Percentiles rank a stretch among this genome's conserved stretches.
Conservation (phyloP, 179 eudicot species). For the Beta lomatogona region DNA sequence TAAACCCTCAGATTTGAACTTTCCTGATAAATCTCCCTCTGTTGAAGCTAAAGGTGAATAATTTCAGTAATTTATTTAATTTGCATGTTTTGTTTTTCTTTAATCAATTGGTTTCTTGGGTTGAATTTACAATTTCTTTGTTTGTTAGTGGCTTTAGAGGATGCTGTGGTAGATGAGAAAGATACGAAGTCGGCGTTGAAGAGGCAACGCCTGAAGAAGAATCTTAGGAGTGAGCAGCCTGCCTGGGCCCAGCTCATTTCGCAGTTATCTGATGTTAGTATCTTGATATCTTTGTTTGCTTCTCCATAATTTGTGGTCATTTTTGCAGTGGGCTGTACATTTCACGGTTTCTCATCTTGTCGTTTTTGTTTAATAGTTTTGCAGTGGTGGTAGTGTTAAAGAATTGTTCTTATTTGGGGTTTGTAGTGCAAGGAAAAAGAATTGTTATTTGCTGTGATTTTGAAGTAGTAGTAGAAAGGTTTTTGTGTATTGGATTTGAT, state of each 20-base stretch:
- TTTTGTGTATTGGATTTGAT: background rate
- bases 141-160: slow-evolving; percentile 34
- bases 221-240: slow-evolving; percentile 36
- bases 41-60: slow-evolving; percentile 42
- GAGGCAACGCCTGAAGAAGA: slow-evolving; percentile 51
- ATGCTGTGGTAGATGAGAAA: slow-evolving; percentile 42
- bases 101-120: background rate
- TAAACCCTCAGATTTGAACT: slow-evolving; percentile 47
- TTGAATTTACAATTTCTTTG: background rate
- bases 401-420: too few species aligned
- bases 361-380: too few species aligned
- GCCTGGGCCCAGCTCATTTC: slow-evolving; percentile 93
- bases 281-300: background rate
- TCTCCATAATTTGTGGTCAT: background rate
- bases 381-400: too few species aligned
- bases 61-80: slow-evolving; percentile 19
- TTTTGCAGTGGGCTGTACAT: background rate
- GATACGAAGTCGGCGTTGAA: slow-evolving; percentile 46
- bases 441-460: slow-evolving; percentile 9
- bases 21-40: slow-evolving; percentile 40
- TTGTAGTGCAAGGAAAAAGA: background rate
- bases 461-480: too few species aligned
- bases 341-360: too few species aligned
- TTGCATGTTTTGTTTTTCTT: slow-evolving; percentile 12
- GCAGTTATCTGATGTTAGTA: slow-evolving; percentile 70